These are phyloP conservation scores for Ascochyta rabiei DNA, from an alignment of 2,329 filamentous ascomycete species.

Conservation along the genomic window DNA sequence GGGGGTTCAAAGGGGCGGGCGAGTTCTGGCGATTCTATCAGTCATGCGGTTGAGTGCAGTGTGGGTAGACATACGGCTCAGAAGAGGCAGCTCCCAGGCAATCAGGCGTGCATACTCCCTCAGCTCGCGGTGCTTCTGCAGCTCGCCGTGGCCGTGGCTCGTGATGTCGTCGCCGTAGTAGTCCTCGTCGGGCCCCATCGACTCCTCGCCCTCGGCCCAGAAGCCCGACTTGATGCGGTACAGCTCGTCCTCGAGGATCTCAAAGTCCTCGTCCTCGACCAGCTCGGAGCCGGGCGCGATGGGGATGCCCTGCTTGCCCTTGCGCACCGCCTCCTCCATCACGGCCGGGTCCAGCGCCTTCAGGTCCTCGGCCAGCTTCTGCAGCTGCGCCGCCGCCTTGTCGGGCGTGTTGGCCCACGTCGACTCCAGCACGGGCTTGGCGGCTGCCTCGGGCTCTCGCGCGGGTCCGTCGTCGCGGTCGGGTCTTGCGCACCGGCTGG, in stretches of 20 bases:
- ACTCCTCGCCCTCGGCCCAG: constrained; percentile 50
- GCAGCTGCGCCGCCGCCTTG: constrained; percentile 27
- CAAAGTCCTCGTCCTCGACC: constrained; percentile 36
- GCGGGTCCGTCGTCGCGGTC: constrained; percentile 19
- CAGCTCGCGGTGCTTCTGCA: constrained; percentile 86
- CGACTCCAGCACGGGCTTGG: constrained; percentile 13
- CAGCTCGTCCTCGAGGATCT: constrained; percentile 24
- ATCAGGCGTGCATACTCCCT: constrained; percentile 85
- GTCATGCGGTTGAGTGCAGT: background rate
- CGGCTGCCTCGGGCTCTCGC: constrained; percentile 10
- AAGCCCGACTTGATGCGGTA: constrained; percentile 32
- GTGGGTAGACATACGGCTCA: constrained; percentile 73
- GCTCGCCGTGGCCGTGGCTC: constrained; percentile 79
- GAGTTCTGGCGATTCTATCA: constrained; percentile 63
- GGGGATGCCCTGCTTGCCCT: constrained; percentile 30
- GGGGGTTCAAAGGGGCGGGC: constrained; percentile 73
- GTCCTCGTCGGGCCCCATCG: constrained; percentile 63
- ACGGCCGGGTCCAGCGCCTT: constrained; percentile 31
- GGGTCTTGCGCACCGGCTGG: constrained; percentile 23
- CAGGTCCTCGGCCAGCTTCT: constrained; percentile 30
- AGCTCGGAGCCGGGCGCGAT: constrained; percentile 23
- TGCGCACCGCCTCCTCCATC: constrained; percentile 31
- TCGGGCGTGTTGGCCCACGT: constrained; percentile 13
- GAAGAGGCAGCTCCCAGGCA: constrained; percentile 93
- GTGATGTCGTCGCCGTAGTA: constrained; percentile 85